These are phyloP conservation scores for Fusarium tuaranense DNA, from an alignment of 2,329 filamentous ascomycete species.

Conservation along the genomic window DNA sequence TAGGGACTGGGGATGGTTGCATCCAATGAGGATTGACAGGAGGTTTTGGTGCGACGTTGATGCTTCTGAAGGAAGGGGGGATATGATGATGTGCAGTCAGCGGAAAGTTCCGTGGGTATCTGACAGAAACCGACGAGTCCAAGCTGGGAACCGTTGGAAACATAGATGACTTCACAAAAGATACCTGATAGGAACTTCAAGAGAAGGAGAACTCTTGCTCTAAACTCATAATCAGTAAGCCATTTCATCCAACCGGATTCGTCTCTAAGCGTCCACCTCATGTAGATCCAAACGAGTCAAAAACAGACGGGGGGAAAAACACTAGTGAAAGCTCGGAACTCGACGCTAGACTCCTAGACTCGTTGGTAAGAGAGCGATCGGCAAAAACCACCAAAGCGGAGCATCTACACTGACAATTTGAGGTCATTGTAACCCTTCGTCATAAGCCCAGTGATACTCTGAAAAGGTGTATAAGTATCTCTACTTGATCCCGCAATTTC, in stretches of 20 bases:
- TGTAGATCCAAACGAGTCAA: neutral
- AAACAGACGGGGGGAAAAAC: neutral
- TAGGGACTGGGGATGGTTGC: neutral
- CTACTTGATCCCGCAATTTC: neutral
- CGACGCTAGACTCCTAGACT: conserved; percentile 14
- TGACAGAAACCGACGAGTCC: neutral
- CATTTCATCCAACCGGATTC: neutral
- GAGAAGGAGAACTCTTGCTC: neutral
- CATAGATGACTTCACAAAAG: neutral
- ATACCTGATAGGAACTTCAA: neutral
- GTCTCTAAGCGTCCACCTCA: neutral
- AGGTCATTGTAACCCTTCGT: neutral
- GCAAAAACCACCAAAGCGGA: conserved; percentile 11
- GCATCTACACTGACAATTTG: neutral
- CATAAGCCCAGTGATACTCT: neutral
- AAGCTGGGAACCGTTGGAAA: neutral
- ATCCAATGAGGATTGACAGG: neutral
- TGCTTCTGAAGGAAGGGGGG: neutral
- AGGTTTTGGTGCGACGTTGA: neutral
- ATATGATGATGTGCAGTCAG: neutral
- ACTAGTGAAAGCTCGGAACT: neutral
- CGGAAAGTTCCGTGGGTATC: neutral
- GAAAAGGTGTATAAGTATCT: conserved; percentile 16
- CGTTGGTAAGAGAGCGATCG: conserved; percentile 21
- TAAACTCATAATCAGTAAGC: neutral